phyloP scores from a whole-genome alignment of 352 stramenopile genomes.

The Globisporangium ultimum region DNA sequence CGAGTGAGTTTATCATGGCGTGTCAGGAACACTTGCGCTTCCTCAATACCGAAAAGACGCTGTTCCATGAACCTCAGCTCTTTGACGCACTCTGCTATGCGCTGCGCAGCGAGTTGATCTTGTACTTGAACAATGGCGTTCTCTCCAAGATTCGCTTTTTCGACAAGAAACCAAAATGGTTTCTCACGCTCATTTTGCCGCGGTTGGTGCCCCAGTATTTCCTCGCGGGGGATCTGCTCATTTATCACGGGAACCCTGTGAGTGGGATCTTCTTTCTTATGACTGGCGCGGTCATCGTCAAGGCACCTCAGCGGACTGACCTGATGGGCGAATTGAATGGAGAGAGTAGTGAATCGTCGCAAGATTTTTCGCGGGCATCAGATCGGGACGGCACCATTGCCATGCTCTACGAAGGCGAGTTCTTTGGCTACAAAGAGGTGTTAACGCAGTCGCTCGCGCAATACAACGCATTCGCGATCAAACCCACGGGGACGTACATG shows the following conservation, averaged over 20 bases:
- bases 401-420: slow-evolving; percentile 69
- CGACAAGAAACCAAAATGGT: slow-evolving; percentile 85
- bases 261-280: slow-evolving; percentile 81
- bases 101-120: slow-evolving; percentile 58
- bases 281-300: slow-evolving; percentile 55
- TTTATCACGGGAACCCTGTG: slow-evolving; percentile 65
- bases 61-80: slow-evolving; percentile 57
- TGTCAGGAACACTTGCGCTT: slow-evolving; percentile 76
- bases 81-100: slow-evolving; percentile 70
- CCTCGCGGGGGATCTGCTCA: slow-evolving; percentile 59
- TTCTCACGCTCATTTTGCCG: slow-evolving; percentile 65
- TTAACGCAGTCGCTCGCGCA: slow-evolving; percentile 48
- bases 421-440: slow-evolving; percentile 79
- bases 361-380: background rate
- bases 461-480: slow-evolving; percentile 70
- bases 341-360: background rate
- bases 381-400: slow-evolving; percentile 44
- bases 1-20: slow-evolving; percentile 60
- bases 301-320: slow-evolving; percentile 17
- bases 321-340: background rate
- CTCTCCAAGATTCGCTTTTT: slow-evolving; percentile 74
- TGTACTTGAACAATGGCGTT: slow-evolving; percentile 55
- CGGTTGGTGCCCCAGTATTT: slow-evolving; percentile 70
- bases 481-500: slow-evolving; percentile 59
- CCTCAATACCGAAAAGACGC: slow-evolving; percentile 64